Conservation (phyloP, 164 flowering plant genomes). For the Umbellularia californica region DNA sequence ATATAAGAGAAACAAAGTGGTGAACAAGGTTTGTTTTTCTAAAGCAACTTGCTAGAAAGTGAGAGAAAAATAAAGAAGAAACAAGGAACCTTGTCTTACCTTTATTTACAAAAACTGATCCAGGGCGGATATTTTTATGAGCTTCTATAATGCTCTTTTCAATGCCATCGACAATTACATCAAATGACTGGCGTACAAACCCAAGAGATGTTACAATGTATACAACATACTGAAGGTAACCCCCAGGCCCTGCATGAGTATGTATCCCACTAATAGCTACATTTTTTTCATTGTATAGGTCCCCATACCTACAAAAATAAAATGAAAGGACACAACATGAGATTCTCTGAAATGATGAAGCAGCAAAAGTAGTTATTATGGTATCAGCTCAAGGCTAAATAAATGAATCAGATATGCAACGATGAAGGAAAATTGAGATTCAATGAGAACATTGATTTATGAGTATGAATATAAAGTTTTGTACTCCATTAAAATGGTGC, state of each 20-base stretch:
- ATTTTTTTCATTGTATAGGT: slow-evolving; percentile 77
- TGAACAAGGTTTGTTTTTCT: no score
- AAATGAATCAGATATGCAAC: no score
- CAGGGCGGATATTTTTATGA: slow-evolving; percentile 86
- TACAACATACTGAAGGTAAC: slow-evolving; percentile 91
- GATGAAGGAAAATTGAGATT: no score
- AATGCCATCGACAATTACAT: slow-evolving; percentile 90
- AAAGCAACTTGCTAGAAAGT: no score
- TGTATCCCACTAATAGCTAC: slow-evolving; percentile 98
- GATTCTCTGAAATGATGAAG: not conserved
- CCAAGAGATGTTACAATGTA: slow-evolving; percentile 95
- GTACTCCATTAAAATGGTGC: no score
- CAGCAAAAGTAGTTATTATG: not conserved
- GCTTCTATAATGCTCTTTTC: slow-evolving; percentile 88
- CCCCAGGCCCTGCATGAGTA: slow-evolving; percentile 99
- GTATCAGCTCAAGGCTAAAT: not conserved
- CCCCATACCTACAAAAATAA: slow-evolving; percentile 62
- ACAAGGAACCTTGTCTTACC: slow-evolving; percentile 34
- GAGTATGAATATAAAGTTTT: no score
- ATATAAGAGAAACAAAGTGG: no score
- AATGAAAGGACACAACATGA: not conserved
- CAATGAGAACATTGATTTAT: no score
- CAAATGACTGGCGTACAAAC: slow-evolving; percentile 98
- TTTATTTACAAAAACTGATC: slow-evolving; percentile 79
- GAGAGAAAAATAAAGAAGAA: not conserved